A percentile compares a stretch with the other conserved stretches of the same genome.
phyloP scores from a whole-genome alignment of 495 filamentous ascomycete species.

The Annulohypoxylon bovei region DNA sequence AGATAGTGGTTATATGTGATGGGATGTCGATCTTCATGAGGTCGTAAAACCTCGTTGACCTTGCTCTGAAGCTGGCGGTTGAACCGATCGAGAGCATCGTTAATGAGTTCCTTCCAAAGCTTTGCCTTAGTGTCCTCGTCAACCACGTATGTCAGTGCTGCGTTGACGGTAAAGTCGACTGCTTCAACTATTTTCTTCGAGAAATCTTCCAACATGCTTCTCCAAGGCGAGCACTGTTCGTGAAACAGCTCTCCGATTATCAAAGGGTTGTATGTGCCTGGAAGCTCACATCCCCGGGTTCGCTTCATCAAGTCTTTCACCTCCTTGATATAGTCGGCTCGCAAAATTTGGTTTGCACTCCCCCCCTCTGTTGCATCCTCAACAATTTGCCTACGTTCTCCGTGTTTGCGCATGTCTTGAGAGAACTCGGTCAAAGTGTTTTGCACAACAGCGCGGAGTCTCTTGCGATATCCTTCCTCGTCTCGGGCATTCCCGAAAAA shows the following conservation, averaged over 20 bases:
- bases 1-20: conserved; percentile 70
- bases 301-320: conserved; percentile 46
- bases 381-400: conserved; percentile 44
- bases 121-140: conserved; percentile 46
- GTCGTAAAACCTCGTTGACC: conserved; percentile 47
- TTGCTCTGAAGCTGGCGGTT: conserved; percentile 41
- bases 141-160: conserved; percentile 42
- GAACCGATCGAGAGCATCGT: conserved; percentile 43
- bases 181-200: conserved; percentile 43
- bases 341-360: conserved; percentile 25
- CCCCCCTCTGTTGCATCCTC: conserved; percentile 16
- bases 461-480: conserved; percentile 14
- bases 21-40: conserved; percentile 51
- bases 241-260: conserved; percentile 58
- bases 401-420: conserved; percentile 42
- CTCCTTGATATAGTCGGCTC: conserved; percentile 44
- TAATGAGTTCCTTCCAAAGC: conserved; percentile 45
- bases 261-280: conserved; percentile 59
- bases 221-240: conserved; percentile 56
- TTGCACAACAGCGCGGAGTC: conserved; percentile 51
- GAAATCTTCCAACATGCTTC: conserved; percentile 35
- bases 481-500: conserved; percentile 28
- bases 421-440: conserved; percentile 46
- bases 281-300: conserved; percentile 55
- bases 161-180: conserved; percentile 39